phyloP scores from a whole-genome alignment of 495 filamentous ascomycete species.

The Hypoxylon fuscum region DNA sequence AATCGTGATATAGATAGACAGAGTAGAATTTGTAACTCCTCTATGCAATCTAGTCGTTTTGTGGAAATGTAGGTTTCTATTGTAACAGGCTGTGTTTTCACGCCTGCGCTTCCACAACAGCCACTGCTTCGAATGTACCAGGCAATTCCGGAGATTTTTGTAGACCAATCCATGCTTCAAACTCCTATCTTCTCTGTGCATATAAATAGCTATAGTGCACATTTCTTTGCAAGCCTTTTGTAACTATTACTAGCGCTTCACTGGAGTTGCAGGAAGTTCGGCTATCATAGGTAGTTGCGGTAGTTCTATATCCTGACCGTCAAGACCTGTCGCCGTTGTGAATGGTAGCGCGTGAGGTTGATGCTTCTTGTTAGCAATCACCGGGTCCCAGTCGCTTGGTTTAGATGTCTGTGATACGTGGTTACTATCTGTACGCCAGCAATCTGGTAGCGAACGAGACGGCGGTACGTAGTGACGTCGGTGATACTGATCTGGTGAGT shows the following conservation, averaged over 20 bases:
- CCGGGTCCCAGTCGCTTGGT: constrained; percentile 22
- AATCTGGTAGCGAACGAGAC: constrained; percentile 7
- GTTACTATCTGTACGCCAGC: constrained; percentile 19
- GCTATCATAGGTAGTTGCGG: constrained; percentile 19
- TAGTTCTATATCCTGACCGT: constrained; percentile 22
- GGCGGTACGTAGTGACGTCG: constrained; percentile 5
- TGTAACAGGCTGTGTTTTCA: no score
- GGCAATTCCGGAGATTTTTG: not conserved
- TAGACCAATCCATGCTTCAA: constrained; percentile 6
- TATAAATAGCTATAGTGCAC: not conserved
- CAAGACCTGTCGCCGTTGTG: constrained; percentile 20
- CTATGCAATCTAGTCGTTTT: no score
- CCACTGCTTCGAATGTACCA: no score
- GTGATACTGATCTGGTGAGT: constrained; percentile 18
- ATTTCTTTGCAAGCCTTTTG: not conserved
- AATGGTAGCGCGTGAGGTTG: constrained; percentile 22
- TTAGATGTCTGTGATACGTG: constrained; percentile 27
- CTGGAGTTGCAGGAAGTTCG: constrained; percentile 18
- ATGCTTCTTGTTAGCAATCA: constrained; percentile 12
- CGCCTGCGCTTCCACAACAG: no score
- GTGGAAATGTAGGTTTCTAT: no score
- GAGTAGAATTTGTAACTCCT: no score
- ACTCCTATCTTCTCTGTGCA: constrained; percentile 10
- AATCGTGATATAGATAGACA: no score
- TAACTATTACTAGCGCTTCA: not conserved